Evolutionary conservation across 129 eudicot genomes (phyloP), one percentile per base, ranked within the genome.

Genomic region (Solidago caesia): DNA sequence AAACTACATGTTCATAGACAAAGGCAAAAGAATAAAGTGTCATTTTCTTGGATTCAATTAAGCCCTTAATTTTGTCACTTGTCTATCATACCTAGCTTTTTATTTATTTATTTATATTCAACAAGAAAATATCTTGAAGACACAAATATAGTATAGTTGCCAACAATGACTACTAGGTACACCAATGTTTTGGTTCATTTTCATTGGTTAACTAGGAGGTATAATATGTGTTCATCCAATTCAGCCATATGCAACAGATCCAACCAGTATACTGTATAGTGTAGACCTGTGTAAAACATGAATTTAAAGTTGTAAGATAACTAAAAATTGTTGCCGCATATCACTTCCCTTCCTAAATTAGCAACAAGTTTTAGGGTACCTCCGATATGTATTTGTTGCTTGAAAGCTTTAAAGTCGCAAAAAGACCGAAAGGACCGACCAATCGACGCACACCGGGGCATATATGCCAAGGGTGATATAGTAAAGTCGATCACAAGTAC

Each of bases 21-120:
- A 49, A 71, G 64, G 48, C 82, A 78, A 71, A n/a, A 64, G 47
- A 63, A 63, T 71, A 25, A 47, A 72, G 29, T 71, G 68, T 78
- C 73, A 16, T 78, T 53, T 78, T 71, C 73, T 52, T 63, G 77
- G 43, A 63, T 71, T 70, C 72, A 78, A 21, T 21, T 21, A 21
- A 78, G 26, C 59, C 67, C 77, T 51, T 63, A 64, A 71, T 21
- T 21, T 63, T 64, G 66, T 43, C 77, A 57, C 26, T 21, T 21
- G 21, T 21, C 21, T 21, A 21, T 21, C 21, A 21, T 21, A 21
- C 21, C 21, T 21, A 21, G 21, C 21, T 21, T 21, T 0, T 21
- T 21, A 21, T 21, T 21, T 21, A 21, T 21, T 21, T 21, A 21
- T 21, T 21, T 21, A 53, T 26, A 8, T 52, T 55, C 66, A 75